A percentile compares a stretch with the other conserved stretches of the same genome.
Evolutionary conservation across 176 grass and related monocot genomes (phyloP).

Genomic region (Cenchrus americanus): DNA sequence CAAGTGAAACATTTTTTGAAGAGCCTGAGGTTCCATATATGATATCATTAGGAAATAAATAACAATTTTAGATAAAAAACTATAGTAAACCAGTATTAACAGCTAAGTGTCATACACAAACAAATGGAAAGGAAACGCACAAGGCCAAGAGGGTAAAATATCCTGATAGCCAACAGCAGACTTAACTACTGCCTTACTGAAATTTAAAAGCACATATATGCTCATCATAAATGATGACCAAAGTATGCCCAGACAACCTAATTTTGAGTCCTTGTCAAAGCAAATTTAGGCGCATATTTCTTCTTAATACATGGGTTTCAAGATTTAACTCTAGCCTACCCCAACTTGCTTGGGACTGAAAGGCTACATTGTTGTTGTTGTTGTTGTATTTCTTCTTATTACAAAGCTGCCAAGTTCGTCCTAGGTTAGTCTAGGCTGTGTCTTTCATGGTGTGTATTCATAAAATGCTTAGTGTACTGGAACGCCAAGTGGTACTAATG

Average conservation of each 20-base stretch:
- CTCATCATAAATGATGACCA: not conserved
- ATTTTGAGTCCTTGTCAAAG: not conserved
- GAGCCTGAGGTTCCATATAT: not conserved
- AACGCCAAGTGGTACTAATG: slow-evolving; percentile 19
- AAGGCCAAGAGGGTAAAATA: slow-evolving; percentile 2
- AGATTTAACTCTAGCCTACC: no score
- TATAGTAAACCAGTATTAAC: not conserved
- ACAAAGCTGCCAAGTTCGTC: not conserved
- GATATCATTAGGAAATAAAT: slow-evolving; percentile 23
- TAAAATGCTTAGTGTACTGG: not conserved
- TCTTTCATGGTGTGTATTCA: not conserved
- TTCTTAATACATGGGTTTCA: not conserved
- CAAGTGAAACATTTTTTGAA: slow-evolving; percentile 21
- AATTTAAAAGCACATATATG: not conserved
- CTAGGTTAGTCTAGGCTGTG: not conserved
- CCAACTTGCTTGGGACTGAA: no score
- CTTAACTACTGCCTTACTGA: not conserved
- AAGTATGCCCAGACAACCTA: not conserved
- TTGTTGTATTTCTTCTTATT: no score
- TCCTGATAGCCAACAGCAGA: not conserved
- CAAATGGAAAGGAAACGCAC: slow-evolving; percentile 15
- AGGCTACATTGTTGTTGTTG: no score
- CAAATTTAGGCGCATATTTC: not conserved
- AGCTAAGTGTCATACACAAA: slow-evolving; percentile 1
- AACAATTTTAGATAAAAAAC: slow-evolving; percentile 20